Conservation (phyloP, 2,329 filamentous ascomycete genomes). For the Pseudocercospora ulei region DNA sequence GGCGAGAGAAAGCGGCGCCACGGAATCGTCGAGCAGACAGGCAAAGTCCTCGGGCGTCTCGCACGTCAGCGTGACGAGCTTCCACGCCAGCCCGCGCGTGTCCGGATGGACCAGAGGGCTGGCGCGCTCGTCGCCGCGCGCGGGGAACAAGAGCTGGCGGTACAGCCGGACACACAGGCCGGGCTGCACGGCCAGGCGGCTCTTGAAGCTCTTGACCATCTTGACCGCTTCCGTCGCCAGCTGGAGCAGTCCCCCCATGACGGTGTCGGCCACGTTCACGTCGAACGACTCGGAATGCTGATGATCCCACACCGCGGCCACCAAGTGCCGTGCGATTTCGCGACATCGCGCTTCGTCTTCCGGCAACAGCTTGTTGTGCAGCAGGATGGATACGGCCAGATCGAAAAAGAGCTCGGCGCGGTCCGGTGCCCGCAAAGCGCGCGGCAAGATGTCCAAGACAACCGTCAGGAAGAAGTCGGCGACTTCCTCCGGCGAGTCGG, state of each 20-base stretch:
- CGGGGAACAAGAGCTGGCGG: conserved; percentile 26
- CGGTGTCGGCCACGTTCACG: conserved; percentile 22
- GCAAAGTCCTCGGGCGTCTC: conserved; percentile 18
- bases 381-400: conserved; percentile 18
- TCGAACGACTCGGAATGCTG: conserved; percentile 25
- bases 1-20: conserved; percentile 12
- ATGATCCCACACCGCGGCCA: conserved; percentile 19
- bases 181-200: conserved; percentile 23
- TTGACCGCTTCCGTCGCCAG: conserved; percentile 34
- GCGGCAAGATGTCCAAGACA: conserved; percentile 19
- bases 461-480: conserved; percentile 23
- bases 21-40: conserved; percentile 14
- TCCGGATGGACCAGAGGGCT: conserved; percentile 18
- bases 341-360: conserved; percentile 21
- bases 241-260: conserved; percentile 33
- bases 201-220: conserved; percentile 28
- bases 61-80: conserved; percentile 24
- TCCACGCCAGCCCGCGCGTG: conserved; percentile 22
- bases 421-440: conserved; percentile 15
- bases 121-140: conserved; percentile 1
- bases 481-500: conserved; percentile 12
- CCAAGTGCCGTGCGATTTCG: conserved; percentile 19
- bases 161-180: conserved; percentile 25
- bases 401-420: conserved; percentile 22
- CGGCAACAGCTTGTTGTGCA: conserved; percentile 13